Evolutionary conservation across 164 flowering plant genomes (phyloP).

Genomic region (Liquidambar formosana): DNA sequence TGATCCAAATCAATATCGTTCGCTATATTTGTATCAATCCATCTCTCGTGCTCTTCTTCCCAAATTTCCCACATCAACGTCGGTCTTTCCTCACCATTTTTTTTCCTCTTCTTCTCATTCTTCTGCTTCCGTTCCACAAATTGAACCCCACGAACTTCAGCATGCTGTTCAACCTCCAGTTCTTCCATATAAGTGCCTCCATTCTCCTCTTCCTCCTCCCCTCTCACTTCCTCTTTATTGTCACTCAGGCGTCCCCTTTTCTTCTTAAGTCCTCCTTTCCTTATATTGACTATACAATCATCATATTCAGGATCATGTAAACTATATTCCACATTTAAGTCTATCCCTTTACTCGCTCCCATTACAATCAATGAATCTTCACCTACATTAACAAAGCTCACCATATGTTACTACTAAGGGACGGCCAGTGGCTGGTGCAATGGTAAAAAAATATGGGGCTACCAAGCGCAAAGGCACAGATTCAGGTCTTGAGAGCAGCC

Average conservation of each 20-base stretch:
- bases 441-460: too few species aligned
- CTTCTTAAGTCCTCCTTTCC: neutral
- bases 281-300: neutral
- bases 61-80: slow-evolving; percentile 64
- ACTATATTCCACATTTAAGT: neutral
- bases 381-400: slow-evolving; percentile 3
- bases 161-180: neutral
- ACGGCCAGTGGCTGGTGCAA: too few species aligned
- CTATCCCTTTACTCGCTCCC: neutral
- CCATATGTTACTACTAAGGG: neutral
- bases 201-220: neutral
- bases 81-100: slow-evolving; percentile 19
- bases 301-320: slow-evolving; percentile 10
- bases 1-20: slow-evolving; percentile 44
- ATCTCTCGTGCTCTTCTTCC: slow-evolving; percentile 69
- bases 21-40: slow-evolving; percentile 45
- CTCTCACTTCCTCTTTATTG: slow-evolving; percentile 7
- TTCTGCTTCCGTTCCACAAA: neutral
- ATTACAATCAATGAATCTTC: slow-evolving; percentile 17
- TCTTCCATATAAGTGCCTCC: slow-evolving; percentile 2
- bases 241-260: neutral
- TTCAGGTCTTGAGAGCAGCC: too few species aligned
- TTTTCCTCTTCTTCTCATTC: slow-evolving; percentile 15
- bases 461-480: too few species aligned
- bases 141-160: slow-evolving; percentile 1